phyloP scores from a whole-genome alignment of 257 asterid species.

The Mitragyna speciosa region DNA sequence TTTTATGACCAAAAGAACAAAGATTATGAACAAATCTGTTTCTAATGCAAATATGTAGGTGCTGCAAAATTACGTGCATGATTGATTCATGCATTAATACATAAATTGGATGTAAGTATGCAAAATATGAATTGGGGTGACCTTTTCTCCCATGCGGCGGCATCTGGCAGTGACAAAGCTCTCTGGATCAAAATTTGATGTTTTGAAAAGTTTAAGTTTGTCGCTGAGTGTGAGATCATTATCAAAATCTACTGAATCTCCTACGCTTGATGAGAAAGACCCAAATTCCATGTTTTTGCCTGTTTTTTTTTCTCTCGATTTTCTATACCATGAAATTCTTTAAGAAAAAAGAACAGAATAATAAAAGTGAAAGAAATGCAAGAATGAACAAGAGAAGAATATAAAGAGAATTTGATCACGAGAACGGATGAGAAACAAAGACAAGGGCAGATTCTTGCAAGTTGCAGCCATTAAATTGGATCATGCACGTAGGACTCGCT shows the following conservation, averaged over 20 bases:
- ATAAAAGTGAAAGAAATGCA: not conserved
- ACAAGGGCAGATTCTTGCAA: not conserved
- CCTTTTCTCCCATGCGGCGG: conserved; percentile 77
- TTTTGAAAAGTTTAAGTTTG: conserved; percentile 71
- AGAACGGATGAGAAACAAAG: not conserved
- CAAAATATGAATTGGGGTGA: not conserved
- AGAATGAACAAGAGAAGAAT: not conserved
- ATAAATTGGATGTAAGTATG: too few relatives aligned
- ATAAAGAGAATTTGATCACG: conserved; percentile 2
- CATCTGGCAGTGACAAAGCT: conserved; percentile 54
- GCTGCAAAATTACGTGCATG: too few relatives aligned
- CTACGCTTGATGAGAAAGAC: conserved; percentile 56
- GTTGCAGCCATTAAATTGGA: not conserved
- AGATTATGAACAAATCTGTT: not conserved
- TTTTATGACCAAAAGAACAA: not conserved
- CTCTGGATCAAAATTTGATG: conserved; percentile 58
- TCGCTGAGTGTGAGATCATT: conserved; percentile 62
- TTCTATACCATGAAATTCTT: not conserved
- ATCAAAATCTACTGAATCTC: conserved; percentile 71
- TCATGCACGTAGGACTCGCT: conserved; percentile 13
- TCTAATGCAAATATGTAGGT: not conserved
- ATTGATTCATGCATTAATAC: too few relatives aligned
- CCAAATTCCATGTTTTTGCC: conserved; percentile 37
- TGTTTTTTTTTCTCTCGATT: not conserved
- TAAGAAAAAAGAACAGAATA: not conserved